These are phyloP conservation scores for Thielaviopsis musarum DNA, from an alignment of 2,329 filamentous ascomycete species.

Conservation along the genomic window DNA sequence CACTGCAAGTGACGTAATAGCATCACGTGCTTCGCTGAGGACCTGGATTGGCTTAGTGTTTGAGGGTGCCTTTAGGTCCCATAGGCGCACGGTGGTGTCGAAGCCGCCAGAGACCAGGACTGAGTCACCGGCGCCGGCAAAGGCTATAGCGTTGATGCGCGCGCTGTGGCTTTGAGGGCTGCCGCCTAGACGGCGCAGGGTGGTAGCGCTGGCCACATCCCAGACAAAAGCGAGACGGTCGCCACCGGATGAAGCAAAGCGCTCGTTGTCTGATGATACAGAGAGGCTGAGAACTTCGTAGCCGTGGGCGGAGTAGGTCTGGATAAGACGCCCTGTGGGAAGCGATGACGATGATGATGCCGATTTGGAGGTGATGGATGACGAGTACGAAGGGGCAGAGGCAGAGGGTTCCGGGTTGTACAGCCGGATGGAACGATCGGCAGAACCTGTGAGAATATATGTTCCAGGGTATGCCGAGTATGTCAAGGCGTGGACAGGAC, in stretches of 20 bases:
- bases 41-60: slow-evolving; percentile 50
- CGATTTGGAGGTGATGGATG: neutral
- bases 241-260: slow-evolving; percentile 74
- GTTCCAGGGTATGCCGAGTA: slow-evolving; percentile 59
- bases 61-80: slow-evolving; percentile 44
- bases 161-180: slow-evolving; percentile 46
- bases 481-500: slow-evolving; percentile 53
- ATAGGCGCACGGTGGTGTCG: slow-evolving; percentile 60
- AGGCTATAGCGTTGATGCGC: slow-evolving; percentile 62
- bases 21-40: slow-evolving; percentile 56
- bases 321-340: slow-evolving; percentile 50
- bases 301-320: slow-evolving; percentile 77
- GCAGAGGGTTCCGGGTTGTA: slow-evolving; percentile 54
- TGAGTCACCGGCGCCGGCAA: slow-evolving; percentile 58
- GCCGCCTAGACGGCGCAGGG: slow-evolving; percentile 54
- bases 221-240: slow-evolving; percentile 86
- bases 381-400: slow-evolving; percentile 17
- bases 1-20: slow-evolving; percentile 35
- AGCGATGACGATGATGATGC: slow-evolving; percentile 13
- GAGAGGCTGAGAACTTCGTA: slow-evolving; percentile 77
- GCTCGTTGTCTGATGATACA: slow-evolving; percentile 60
- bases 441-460: slow-evolving; percentile 70
- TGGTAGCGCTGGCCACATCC: slow-evolving; percentile 74
- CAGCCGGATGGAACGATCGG: slow-evolving; percentile 71
- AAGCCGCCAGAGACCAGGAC: slow-evolving; percentile 59